These are phyloP conservation scores for Amaranthus hypochondriacus DNA, from an alignment of 148 eudicot species.

Conservation along the genomic window DNA sequence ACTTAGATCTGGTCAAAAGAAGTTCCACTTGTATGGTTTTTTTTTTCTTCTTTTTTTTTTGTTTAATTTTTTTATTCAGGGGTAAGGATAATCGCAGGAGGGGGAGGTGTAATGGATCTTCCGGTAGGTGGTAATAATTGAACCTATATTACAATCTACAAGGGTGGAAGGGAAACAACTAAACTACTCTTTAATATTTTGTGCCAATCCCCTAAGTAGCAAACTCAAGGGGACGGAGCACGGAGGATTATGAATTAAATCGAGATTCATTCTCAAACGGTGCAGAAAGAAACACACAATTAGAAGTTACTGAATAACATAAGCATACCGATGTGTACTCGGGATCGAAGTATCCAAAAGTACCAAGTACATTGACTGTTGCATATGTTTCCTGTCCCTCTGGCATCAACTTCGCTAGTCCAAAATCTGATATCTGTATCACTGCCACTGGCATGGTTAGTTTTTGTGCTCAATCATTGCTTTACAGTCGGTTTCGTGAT, in stretches of 20 bases:
- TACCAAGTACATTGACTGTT: conserved; percentile 84
- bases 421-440: conserved; percentile 87
- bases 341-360: conserved; percentile 92
- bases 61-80: no score
- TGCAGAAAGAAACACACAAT: background rate
- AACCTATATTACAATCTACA: no score
- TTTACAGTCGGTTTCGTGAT: background rate
- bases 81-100: background rate
- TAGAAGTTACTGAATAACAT: background rate
- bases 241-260: no score
- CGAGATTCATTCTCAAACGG: background rate
- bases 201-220: no score
- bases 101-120: background rate
- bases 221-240: no score
- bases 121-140: background rate
- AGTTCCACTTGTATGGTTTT: background rate
- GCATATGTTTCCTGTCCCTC: conserved; percentile 75
- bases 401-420: conserved; percentile 95
- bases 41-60: no score
- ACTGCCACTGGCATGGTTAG: background rate
- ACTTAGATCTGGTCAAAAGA: background rate
- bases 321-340: conserved; percentile 78
- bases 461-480: background rate
- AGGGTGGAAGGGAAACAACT: no score
- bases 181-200: no score